phyloP scores from a whole-genome alignment of 108 stramenopile species.

The Skeletonema potamos region DNA sequence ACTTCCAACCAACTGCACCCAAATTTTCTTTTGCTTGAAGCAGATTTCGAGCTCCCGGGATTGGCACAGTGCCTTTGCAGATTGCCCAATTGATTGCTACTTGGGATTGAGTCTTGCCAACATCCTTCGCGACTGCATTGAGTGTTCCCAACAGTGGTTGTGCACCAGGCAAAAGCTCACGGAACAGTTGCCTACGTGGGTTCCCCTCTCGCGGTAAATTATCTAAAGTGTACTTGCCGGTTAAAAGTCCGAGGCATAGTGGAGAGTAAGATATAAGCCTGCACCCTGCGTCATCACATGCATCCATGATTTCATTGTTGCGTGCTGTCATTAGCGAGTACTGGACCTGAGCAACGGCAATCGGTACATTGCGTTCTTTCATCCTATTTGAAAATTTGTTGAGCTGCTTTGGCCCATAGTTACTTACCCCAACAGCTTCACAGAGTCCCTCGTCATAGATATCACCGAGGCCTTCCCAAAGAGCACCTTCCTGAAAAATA shows the following conservation, averaged over 20 bases:
- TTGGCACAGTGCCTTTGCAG: slow-evolving; percentile 84
- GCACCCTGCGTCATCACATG: slow-evolving; percentile 70
- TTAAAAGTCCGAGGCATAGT: slow-evolving; percentile 78
- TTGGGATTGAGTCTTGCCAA: slow-evolving; percentile 76
- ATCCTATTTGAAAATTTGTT: slow-evolving; percentile 48
- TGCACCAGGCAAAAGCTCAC: slow-evolving; percentile 77
- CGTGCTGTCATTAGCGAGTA: slow-evolving; percentile 80
- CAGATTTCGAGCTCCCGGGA: slow-evolving; percentile 74
- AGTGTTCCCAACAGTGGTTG: slow-evolving; percentile 63
- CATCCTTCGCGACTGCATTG: slow-evolving; percentile 64
- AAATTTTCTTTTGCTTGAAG: slow-evolving; percentile 73
- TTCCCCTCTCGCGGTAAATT: slow-evolving; percentile 67
- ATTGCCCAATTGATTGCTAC: slow-evolving; percentile 93
- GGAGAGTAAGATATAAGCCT: slow-evolving; percentile 83
- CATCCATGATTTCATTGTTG: slow-evolving; percentile 66
- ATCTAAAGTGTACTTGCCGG: slow-evolving; percentile 78
- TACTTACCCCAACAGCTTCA: slow-evolving; percentile 80
- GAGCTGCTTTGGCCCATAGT: slow-evolving; percentile 80
- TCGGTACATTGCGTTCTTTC: slow-evolving; percentile 71
- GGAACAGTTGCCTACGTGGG: slow-evolving; percentile 77
- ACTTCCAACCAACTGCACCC: slow-evolving; percentile 65
- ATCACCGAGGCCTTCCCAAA: slow-evolving; percentile 84
- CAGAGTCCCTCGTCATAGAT: slow-evolving; percentile 75
- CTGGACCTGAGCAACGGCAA: slow-evolving; percentile 83
- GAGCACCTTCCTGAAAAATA: slow-evolving; percentile 76